Base-by-base conservation (phyloP, 2,329 filamentous ascomycete genomes). In the Talaromyces pinophilus region DNA sequence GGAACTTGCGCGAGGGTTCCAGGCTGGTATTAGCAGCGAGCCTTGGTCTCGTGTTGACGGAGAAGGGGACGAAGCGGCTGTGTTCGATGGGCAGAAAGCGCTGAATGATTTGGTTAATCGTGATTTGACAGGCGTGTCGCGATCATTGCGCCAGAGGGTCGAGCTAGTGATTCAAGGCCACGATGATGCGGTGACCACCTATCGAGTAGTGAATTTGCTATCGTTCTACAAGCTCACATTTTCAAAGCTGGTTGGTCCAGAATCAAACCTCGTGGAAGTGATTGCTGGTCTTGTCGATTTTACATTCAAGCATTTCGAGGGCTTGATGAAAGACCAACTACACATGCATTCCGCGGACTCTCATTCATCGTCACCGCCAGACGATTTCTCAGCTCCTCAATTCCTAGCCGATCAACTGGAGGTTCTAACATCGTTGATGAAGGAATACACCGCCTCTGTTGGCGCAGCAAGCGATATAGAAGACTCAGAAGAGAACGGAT, bases 91-190 rank as follows among this genome's bases (percentile, higher is more conserved):
- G 0, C 84, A 89, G 35, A 91, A 90, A 75, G 92, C 93, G 1
- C 82, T 98, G 22, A 91, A 92, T 70, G 89, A 95, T 68, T 85
- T 99, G 2, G 92, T 98, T 30, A 93, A 94, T 73, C 89, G 92
- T 44, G 91, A 96, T 73, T 84, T 98, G 57, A 87, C 88, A 2
- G 92, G 92, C 0, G 93, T 94, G 3, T 88, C 90, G 44, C 87
- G 92, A 25, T 87, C 93, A n/a, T 79, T 98, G n/a, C 88, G 91
- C 30, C 93, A 97, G 76, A 86, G 94, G 38, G 88, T 96, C 62
- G 93, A 97, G 77, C 91, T 98, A 72, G 91, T 96, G 22, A 90
- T 98, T 17, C 93, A 96, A 72, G 91, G 91, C 68, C 94, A 97
- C 75, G 93, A 97, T 71, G 93, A 98, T 67, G 90, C 90, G 0